phyloP scores from a whole-genome alignment of 1,284 basidiomycete species.

The Cutaneotrichosporon sp. region DNA sequence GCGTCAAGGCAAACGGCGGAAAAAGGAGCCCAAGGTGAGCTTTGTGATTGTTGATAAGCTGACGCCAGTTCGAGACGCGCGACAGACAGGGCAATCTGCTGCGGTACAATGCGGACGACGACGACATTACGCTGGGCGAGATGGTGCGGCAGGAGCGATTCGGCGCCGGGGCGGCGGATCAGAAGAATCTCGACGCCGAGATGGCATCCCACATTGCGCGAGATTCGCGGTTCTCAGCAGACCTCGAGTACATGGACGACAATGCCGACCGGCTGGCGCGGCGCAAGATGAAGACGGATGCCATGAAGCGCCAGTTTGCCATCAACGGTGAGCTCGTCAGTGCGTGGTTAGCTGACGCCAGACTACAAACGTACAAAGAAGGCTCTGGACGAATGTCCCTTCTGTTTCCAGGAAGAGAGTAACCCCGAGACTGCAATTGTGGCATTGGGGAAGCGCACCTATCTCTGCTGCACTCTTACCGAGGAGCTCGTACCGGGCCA shows the following conservation, averaged over 20 bases:
- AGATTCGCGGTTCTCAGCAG: constrained; percentile 80
- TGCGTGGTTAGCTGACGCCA: constrained; percentile 34
- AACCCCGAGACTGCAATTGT: constrained; percentile 79
- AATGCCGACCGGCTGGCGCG: constrained; percentile 87
- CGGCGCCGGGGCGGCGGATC: constrained; percentile 76
- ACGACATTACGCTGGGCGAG: constrained; percentile 76
- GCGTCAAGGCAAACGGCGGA: constrained; percentile 54
- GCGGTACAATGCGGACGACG: constrained; percentile 81
- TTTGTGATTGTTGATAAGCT: background rate
- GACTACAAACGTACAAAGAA: constrained; percentile 94
- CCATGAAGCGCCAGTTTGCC: constrained; percentile 94
- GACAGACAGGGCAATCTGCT: constrained; percentile 86
- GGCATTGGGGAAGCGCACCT: constrained; percentile 82
- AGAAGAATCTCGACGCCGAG: constrained; percentile 86
- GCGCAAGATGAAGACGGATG: constrained; percentile 91
- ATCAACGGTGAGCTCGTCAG: constrained; percentile 65
- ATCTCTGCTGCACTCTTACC: constrained; percentile 76
- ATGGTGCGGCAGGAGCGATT: constrained; percentile 90
- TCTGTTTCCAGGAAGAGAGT: constrained; percentile 77
- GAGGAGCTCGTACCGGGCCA: constrained; percentile 87
- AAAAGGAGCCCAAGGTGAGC: constrained; percentile 64
- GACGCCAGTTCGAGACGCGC: constrained; percentile 67
- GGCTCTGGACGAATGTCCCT: constrained; percentile 76
- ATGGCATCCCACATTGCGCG: constrained; percentile 80
- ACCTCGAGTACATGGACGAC: constrained; percentile 93